Evolutionary conservation across 1,284 basidiomycete genomes (phyloP).

Genomic region (Microbotryum saponariae): DNA sequence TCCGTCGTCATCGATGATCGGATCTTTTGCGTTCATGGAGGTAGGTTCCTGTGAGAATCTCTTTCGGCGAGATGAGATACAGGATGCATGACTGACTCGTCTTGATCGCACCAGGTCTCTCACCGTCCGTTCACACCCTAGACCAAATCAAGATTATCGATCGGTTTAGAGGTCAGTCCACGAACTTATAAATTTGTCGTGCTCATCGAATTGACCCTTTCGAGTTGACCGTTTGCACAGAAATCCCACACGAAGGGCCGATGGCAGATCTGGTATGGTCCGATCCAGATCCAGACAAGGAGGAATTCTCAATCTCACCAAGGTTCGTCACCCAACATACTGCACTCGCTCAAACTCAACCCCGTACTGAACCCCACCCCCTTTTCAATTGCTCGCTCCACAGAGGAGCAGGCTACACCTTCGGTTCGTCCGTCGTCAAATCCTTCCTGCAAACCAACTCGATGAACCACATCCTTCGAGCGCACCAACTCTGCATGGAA

Average conservation of each 20-base stretch:
- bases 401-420: constrained; percentile 97
- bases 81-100: not conserved
- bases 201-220: not conserved
- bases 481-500: constrained; percentile 99
- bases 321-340: constrained; percentile 51
- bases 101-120: constrained; percentile 56
- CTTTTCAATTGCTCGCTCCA: constrained; percentile 15
- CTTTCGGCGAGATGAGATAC: not conserved
- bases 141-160: constrained; percentile 99
- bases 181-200: not conserved
- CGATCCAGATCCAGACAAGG: constrained; percentile 97
- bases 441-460: constrained; percentile 91
- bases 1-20: constrained; percentile 97
- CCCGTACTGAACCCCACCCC: constrained; percentile 7
- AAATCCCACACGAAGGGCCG: constrained; percentile 98
- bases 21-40: constrained; percentile 98
- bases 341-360: not conserved
- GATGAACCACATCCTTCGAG: constrained; percentile 95
- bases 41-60: constrained; percentile 36
- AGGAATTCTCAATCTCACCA: constrained; percentile 97
- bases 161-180: constrained; percentile 77
- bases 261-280: constrained; percentile 99
- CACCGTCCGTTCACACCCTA: constrained; percentile 95
- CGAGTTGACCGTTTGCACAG: constrained; percentile 44
- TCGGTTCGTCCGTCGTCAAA: constrained; percentile 96